Evolutionary conservation across 352 stramenopile species (phyloP).

Genomic region (Globisporangium perplexum): DNA sequence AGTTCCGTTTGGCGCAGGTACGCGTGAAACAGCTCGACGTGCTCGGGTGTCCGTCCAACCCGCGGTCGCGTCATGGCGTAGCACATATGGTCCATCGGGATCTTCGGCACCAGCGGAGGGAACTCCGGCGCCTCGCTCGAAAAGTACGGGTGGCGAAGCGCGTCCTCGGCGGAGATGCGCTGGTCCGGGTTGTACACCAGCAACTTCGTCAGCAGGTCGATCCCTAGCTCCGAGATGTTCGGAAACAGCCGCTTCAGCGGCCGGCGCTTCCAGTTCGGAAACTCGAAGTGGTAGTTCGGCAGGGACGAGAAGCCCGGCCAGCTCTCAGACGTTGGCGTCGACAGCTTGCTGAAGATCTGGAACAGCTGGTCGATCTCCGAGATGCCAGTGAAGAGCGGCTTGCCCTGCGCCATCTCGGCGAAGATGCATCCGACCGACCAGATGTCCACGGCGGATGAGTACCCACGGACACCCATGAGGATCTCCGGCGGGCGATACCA

Average conservation of each 20-base stretch:
- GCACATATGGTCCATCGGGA: constrained; percentile 75
- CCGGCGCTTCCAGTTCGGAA: constrained; percentile 71
- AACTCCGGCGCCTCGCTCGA: constrained; percentile 38
- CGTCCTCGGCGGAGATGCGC: constrained; percentile 77
- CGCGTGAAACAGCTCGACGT: constrained; percentile 75
- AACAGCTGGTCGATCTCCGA: constrained; percentile 85
- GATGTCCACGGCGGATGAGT: constrained; percentile 88
- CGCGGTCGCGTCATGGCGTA: constrained; percentile 50
- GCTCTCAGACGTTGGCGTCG: constrained; percentile 94
- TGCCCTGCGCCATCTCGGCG: constrained; percentile 92
- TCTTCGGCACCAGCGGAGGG: constrained; percentile 46
- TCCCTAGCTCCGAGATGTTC: constrained; percentile 60
- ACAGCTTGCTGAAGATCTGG: constrained; percentile 91
- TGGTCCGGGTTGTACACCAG: constrained; percentile 81
- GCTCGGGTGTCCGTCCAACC: constrained; percentile 48
- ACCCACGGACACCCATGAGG: constrained; percentile 83
- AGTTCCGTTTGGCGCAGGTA: constrained; percentile 74
- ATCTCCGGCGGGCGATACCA: constrained; percentile 91
- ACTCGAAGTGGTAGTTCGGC: constrained; percentile 95
- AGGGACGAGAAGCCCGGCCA: constrained; percentile 97
- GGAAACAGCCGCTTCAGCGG: constrained; percentile 67
- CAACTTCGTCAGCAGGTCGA: constrained; percentile 70
- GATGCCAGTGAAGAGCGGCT: constrained; percentile 77
- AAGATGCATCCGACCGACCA: constrained; percentile 97
- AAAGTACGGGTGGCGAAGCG: constrained; percentile 80